These are phyloP conservation scores for Paramarasmius palmivorus DNA, from an alignment of 1,284 basidiomycete genomes.

Conservation along the genomic window DNA sequence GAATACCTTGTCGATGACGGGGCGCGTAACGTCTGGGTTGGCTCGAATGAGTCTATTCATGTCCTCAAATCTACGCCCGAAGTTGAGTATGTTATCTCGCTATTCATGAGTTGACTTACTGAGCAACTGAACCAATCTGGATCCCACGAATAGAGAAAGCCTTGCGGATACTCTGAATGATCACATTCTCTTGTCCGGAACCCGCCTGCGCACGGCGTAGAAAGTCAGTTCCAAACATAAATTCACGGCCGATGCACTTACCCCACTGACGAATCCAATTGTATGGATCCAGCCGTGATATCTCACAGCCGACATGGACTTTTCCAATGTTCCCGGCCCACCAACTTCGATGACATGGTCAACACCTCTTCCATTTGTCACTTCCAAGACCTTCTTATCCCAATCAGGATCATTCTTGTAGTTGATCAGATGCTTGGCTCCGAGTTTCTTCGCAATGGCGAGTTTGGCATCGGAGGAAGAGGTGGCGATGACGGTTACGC, in stretches of 20 bases:
- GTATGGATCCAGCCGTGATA: conserved; percentile 24
- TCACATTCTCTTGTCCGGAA: conserved; percentile 2
- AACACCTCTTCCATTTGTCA: conserved; percentile 23
- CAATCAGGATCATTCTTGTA: conserved; percentile 46
- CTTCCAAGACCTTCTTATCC: conserved; percentile 40
- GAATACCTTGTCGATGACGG: conserved; percentile 44
- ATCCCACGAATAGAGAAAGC: conserved; percentile 21
- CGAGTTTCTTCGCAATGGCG: conserved; percentile 34
- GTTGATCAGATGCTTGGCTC: conserved; percentile 44
- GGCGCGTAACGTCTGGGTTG: conserved; percentile 30
- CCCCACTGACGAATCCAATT: conserved; percentile 23
- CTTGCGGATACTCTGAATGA: conserved; percentile 10
- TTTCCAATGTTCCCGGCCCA: conserved; percentile 32
- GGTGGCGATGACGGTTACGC: conserved; percentile 49
- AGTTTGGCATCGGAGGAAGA: conserved; percentile 53
- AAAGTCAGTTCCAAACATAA: not conserved
- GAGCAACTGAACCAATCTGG: conserved; percentile 22
- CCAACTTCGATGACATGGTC: conserved; percentile 33
- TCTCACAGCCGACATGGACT: conserved; percentile 33
- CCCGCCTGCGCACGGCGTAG: not conserved
- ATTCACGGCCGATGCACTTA: no score
- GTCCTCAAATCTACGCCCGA: conserved; percentile 40
- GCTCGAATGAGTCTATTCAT: conserved; percentile 39
- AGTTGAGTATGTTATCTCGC: not conserved
- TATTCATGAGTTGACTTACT: conserved; percentile 17